These are phyloP conservation scores for Cladorrhinum samala DNA, from an alignment of 495 filamentous ascomycete genomes.

Conservation along the genomic window DNA sequence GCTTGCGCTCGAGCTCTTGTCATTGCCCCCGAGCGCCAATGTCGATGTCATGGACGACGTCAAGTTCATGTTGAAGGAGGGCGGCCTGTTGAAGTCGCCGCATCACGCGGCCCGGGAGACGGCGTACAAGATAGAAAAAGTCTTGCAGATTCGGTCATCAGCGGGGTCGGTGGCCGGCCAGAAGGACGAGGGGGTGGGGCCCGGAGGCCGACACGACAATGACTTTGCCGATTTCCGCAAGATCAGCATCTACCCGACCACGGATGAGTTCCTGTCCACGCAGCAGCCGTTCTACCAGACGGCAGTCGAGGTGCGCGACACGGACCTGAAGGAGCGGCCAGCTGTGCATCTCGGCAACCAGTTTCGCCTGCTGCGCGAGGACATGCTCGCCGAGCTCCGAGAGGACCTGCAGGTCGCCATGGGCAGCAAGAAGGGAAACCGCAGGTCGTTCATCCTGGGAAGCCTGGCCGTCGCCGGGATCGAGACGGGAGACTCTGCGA, in stretches of 20 bases:
- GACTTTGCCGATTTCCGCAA: constrained; percentile 57
- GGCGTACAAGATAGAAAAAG: constrained; percentile 27
- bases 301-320: constrained; percentile 35
- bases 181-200: constrained; percentile 11
- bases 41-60: constrained; percentile 28
- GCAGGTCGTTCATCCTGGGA: constrained; percentile 24
- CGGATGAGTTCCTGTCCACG: constrained; percentile 57
- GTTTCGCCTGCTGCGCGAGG: constrained; percentile 70
- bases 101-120: constrained; percentile 20
- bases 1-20: constrained; percentile 53
- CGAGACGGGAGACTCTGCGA: constrained; percentile 23
- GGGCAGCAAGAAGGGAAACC: constrained; percentile 38
- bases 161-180: background rate
- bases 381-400: constrained; percentile 62
- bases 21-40: constrained; percentile 28
- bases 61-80: constrained; percentile 24
- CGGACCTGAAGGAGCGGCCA: constrained; percentile 33
- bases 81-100: constrained; percentile 28
- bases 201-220: constrained; percentile 77
- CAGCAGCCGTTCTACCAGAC: constrained; percentile 55
- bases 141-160: constrained; percentile 10
- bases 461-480: constrained; percentile 18
- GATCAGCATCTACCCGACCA: constrained; percentile 62
- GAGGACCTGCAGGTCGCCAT: constrained; percentile 49
- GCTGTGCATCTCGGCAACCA: constrained; percentile 65